Conservation (phyloP, 1,284 basidiomycete species). For the Rhodotorula glutinis region DNA sequence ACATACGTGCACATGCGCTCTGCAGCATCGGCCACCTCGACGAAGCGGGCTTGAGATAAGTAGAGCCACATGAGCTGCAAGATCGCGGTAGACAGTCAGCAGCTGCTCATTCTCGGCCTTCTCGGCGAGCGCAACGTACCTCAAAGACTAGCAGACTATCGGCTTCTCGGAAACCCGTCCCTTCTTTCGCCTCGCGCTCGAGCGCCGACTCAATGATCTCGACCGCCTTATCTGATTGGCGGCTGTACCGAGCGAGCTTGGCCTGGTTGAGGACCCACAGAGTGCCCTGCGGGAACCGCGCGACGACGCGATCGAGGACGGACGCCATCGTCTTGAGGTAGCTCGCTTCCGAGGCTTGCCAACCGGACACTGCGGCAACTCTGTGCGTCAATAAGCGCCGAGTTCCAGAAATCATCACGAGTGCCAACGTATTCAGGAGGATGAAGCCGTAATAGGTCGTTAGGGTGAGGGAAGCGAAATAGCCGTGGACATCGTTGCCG, state of each 20-base stretch:
- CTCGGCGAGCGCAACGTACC: conserved; percentile 6
- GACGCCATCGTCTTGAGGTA: conserved; percentile 25
- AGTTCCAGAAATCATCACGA: neutral
- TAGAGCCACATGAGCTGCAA: conserved; percentile 38
- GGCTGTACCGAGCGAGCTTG: conserved; percentile 35
- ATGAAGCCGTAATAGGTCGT: conserved; percentile 40
- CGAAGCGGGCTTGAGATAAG: conserved; percentile 31
- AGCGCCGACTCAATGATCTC: conserved; percentile 29
- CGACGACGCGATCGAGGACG: conserved; percentile 28
- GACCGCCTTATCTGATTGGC: conserved; percentile 29
- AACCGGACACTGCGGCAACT: conserved; percentile 33
- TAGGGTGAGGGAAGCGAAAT: conserved; percentile 38
- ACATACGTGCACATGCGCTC: conserved; percentile 32
- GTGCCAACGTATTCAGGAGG: conserved; percentile 31
- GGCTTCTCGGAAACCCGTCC: conserved; percentile 39
- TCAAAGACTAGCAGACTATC: conserved; percentile 43
- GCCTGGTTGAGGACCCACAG: conserved; percentile 42
- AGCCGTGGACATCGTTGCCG: conserved; percentile 37
- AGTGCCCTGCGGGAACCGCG: conserved; percentile 38
- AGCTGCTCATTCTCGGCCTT: too few relatives aligned
- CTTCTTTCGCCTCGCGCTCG: conserved; percentile 6
- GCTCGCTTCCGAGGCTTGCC: conserved; percentile 39
- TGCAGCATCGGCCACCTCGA: conserved; percentile 35
- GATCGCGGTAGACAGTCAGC: accelerated
- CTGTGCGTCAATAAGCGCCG: too few relatives aligned